A percentile compares a stretch with the other conserved stretches of the same genome.
Evolutionary conservation across 2,329 filamentous ascomycete genomes (phyloP).

Genomic region (Ascosphaera pollenicola): DNA sequence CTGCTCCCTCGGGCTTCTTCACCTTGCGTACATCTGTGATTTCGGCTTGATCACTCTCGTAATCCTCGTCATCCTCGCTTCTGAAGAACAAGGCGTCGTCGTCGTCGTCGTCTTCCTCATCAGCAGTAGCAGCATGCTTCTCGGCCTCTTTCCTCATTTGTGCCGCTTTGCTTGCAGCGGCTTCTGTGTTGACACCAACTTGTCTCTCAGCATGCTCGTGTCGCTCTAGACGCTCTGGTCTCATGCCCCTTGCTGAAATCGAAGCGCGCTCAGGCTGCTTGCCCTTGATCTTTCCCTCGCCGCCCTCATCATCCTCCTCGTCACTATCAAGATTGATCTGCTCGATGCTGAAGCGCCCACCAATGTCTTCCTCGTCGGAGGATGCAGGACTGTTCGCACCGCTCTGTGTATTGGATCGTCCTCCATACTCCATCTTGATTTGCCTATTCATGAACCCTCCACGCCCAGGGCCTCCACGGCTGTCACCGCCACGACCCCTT

Average conservation of each 20-base stretch:
- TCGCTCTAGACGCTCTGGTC: slow-evolving; percentile 33
- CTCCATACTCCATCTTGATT: slow-evolving; percentile 14
- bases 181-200: slow-evolving; percentile 31
- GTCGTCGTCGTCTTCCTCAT: slow-evolving; percentile 7
- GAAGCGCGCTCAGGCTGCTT: slow-evolving; percentile 10
- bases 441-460: slow-evolving; percentile 8
- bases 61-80: slow-evolving; percentile 12
- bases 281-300: slow-evolving; percentile 11
- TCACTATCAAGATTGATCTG: slow-evolving; percentile 33
- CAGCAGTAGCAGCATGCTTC: slow-evolving; percentile 8
- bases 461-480: slow-evolving; percentile 8
- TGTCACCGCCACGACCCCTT: slow-evolving; percentile 12
- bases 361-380: slow-evolving; percentile 28
- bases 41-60: slow-evolving; percentile 15
- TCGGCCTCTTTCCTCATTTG: slow-evolving; percentile 17
- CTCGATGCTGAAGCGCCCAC: slow-evolving; percentile 31
- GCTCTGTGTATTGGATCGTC: slow-evolving; percentile 7
- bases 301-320: slow-evolving; percentile 20
- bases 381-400: slow-evolving; percentile 20
- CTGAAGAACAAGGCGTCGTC: slow-evolving; percentile 15
- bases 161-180: slow-evolving; percentile 23
- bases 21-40: slow-evolving; percentile 22
- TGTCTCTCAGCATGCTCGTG: slow-evolving; percentile 32
- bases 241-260: slow-evolving; percentile 12
- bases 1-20: slow-evolving; percentile 18